phyloP scores from a whole-genome alignment of 768 basidiomycete species.

The Termitomyces sp. region DNA sequence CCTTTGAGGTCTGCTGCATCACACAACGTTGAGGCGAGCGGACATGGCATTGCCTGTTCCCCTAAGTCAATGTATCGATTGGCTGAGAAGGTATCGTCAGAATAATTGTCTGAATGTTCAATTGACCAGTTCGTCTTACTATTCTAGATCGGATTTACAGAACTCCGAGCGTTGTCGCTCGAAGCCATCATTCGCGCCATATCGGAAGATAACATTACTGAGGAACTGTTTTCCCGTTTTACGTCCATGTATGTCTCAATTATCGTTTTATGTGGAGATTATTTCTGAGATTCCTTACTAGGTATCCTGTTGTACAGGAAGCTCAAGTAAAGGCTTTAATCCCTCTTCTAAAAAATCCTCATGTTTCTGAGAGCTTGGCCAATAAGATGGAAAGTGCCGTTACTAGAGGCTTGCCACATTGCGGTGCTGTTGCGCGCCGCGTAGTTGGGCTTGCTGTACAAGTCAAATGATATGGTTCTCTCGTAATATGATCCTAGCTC shows the following conservation, averaged over 20 bases:
- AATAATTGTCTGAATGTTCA: background rate
- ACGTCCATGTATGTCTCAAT: constrained; percentile 15
- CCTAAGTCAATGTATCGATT: constrained; percentile 41
- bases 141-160: constrained; percentile 12
- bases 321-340: constrained; percentile 4
- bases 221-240: constrained; percentile 19
- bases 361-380: background rate
- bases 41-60: constrained; percentile 20
- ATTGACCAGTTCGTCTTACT: background rate
- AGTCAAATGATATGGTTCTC: background rate
- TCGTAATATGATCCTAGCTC: background rate
- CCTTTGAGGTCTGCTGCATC: constrained; percentile 14
- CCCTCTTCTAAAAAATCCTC: background rate
- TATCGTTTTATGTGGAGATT: background rate
- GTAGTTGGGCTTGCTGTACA: background rate
- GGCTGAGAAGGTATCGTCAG: constrained; percentile 26
- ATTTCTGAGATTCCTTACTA: background rate
- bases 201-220: constrained; percentile 17
- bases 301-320: constrained; percentile 11
- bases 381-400: constrained; percentile 2
- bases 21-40: constrained; percentile 11
- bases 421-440: background rate
- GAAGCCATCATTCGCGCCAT: constrained; percentile 12
- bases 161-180: constrained; percentile 16
- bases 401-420: background rate